Base-by-base conservation (phyloP, 2,329 filamentous ascomycete species). In the Trichoderma polysporum region DNA sequence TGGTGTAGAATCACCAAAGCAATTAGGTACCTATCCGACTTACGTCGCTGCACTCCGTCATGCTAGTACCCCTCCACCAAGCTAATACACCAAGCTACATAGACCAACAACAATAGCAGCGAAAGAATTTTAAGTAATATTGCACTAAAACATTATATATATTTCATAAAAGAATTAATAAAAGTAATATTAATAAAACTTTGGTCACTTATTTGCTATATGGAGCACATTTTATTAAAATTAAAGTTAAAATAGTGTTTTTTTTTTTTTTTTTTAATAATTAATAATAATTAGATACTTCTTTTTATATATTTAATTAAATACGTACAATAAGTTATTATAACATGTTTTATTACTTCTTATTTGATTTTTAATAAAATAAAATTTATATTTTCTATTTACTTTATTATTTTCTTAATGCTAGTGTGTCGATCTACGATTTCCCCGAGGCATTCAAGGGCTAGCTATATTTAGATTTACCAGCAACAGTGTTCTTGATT, bases 11-110 rank as follows among this genome's bases (percentile, higher is more conserved):
- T 33, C 35, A 27, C 47, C 49, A 41, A 45, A 53, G 59, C 60
- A 56, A 64, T 64, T 64, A 64, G 60, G 60, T 64, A 64, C 50
- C 60, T 64, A 64, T 52, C 25, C 19, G 50, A 64, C 60, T 64
- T 64, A 64, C 60, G 60, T 64, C 49, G 49, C 60, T 53, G 49
- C 49, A 49, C 19, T 52, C 47, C 56, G 47, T 66, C 60, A 63
- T 54, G 49, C 58, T 61, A 25, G 57, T 61, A 61, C 58, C 58
- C 58, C 58, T 52, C 58, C 58, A 61, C 45, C 22, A 19, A 61
- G 45, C 45, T 61, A 61, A 9, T 25, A 2, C 10, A 19, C 31
- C 22, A 52, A 61, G 58, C 58, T 29, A 50, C 33, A 61, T n/a
- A 12, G 7, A 33, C 25, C 47, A 35, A 4, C 4, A 17, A 19